Base-by-base conservation (phyloP, 345 rosid genomes). In the Zanthoxylum bungeanum region DNA sequence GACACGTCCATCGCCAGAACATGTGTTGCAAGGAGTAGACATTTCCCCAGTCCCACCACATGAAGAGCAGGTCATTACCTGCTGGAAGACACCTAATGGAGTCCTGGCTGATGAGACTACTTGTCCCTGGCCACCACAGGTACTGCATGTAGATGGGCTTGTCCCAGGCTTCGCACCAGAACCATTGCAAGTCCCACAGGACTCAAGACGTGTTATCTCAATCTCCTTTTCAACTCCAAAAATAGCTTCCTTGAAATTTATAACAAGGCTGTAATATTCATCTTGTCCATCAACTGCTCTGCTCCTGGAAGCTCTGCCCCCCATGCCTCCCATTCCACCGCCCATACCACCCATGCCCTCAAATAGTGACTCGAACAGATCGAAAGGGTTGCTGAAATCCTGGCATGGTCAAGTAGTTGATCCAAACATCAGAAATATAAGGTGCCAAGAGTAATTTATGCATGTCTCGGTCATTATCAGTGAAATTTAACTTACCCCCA, bases 371-470 rank as follows among this genome's bases (percentile, higher is more conserved):
- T 96, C 99, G 30, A 93, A 96, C 67, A 89, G 70, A 89, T 96
- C 98, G 46, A 96, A 93, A 8, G 98, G 98, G 75, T 93, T 93
- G 86, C 95, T 96, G 77, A 89, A 96, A 82, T 93, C 99, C 97
- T 96, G 85, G 57, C 34, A 72, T 8, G 62, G 31, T 21, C 46
- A 44, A 75, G 3, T 14, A 79, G 58, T 44, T 68, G 70, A 46
- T 67, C 55, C 60, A 60, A 73, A 17, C 46, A 72, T 71, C 47
- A 68, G 33, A 70, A 33, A 2, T 0, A 69, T 7, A 58, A 58
- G 52, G 53, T 4, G 3, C 47, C 30, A 10, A 39, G 21, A 40
- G 22, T n/a, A 57, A 56, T 10, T 7, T 22, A 49, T 42, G 52
- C 28, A 42, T n/a, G n/a, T n/a, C n/a, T n/a, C n/a, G n/a, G n/a